Evolutionary conservation across 2,329 filamentous ascomycete genomes (phyloP).

Genomic region (Scorias spongiosa): DNA sequence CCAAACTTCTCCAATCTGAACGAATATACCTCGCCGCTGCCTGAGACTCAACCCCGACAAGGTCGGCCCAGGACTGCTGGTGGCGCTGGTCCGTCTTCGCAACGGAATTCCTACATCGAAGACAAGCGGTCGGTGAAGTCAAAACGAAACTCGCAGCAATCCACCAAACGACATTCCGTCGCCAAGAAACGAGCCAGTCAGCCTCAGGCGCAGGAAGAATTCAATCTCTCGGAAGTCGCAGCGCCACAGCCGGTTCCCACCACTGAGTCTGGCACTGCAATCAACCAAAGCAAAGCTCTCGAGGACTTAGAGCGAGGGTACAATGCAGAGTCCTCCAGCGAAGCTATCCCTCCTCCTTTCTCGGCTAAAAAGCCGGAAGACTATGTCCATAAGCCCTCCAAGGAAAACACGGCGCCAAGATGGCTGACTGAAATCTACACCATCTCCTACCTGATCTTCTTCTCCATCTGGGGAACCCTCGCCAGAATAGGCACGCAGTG

Average conservation of each 20-base stretch:
- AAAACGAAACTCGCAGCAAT: background rate
- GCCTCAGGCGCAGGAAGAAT: background rate
- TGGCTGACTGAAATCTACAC: constrained; percentile 39
- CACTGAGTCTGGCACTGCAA: background rate
- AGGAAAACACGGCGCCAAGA: constrained; percentile 9
- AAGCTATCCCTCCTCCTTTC: constrained; percentile 3
- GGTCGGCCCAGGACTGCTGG: background rate
- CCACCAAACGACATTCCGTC: background rate
- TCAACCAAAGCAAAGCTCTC: background rate
- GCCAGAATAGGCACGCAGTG: constrained; percentile 67
- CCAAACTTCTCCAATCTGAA: constrained; percentile 7
- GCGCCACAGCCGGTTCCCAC: constrained; percentile 7
- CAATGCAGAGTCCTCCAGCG: background rate
- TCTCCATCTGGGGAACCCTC: constrained; percentile 71
- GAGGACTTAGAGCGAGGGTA: background rate
- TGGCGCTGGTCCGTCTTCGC: background rate
- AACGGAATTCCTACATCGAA: background rate
- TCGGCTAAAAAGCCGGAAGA: constrained; percentile 6
- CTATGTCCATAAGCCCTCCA: constrained; percentile 2
- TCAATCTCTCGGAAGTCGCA: constrained; percentile 5
- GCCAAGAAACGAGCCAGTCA: background rate
- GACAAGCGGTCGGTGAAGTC: background rate
- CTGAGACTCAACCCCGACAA: background rate
- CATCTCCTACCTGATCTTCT: constrained; percentile 69
- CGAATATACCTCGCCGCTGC: constrained; percentile 7